A percentile compares a stretch with the other conserved stretches of the same genome.
Evolutionary conservation across 78 protist species (phyloP).

Genomic region (Planoprotostelium fungivorum): DNA sequence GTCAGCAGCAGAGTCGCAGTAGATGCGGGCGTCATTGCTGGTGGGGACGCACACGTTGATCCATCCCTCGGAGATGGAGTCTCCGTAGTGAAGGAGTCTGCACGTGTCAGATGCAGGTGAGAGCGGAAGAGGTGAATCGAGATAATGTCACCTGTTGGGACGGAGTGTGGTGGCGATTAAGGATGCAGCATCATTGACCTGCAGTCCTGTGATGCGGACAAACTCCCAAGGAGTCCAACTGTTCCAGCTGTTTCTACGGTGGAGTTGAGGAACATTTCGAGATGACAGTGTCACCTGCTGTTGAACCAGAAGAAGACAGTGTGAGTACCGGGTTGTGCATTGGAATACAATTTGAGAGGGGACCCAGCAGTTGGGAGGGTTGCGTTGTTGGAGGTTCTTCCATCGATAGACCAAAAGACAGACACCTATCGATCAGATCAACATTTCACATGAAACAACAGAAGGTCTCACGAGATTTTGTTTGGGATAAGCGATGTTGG

Average conservation of each 20-base stretch:
- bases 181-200: background rate
- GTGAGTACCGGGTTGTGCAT: background rate
- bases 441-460: background rate
- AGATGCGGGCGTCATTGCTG: background rate
- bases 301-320: background rate
- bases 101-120: too few species aligned
- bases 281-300: background rate
- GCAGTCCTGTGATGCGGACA: background rate
- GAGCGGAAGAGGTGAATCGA: background rate
- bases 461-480: background rate
- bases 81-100: background rate
- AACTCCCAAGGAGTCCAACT: background rate
- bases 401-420: background rate
- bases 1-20: background rate
- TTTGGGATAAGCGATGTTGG: background rate
- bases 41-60: background rate
- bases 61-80: background rate
- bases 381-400: background rate
- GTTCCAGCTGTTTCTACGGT: background rate
- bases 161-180: background rate
- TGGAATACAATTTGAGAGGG: background rate
- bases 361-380: background rate
- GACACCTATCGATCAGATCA: background rate
- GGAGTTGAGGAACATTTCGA: background rate
- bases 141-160: background rate